A percentile compares a stretch with the other conserved stretches of the same genome.
Evolutionary conservation across 192 early-diverging fungal genomes (phyloP).

Genomic region (Coemansia biformis): DNA sequence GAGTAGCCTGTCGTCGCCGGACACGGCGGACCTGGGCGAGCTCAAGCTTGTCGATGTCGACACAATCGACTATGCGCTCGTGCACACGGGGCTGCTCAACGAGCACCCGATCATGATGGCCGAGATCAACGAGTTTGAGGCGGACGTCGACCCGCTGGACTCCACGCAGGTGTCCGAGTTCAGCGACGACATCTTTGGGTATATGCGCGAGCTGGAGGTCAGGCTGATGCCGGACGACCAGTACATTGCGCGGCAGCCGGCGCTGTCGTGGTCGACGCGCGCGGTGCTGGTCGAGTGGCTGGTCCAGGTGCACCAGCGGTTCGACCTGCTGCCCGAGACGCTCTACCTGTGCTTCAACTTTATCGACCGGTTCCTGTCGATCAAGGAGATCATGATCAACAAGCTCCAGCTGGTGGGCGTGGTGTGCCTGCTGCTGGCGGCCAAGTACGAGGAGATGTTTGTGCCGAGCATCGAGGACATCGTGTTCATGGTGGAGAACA

Average conservation of each 20-base stretch:
- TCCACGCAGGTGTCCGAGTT: conserved; percentile 54
- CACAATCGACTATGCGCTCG: conserved; percentile 40
- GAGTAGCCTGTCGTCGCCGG: not conserved
- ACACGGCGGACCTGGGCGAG: conserved; percentile 8
- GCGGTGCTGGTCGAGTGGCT: conserved; percentile 57
- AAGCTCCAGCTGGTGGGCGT: conserved; percentile 57
- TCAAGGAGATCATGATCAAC: conserved; percentile 37
- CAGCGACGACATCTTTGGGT: conserved; percentile 58
- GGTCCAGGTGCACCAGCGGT: conserved; percentile 53
- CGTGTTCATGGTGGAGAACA: conserved; percentile 46
- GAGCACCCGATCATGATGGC: conserved; percentile 30
- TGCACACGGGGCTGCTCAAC: conserved; percentile 30
- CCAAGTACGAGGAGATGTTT: conserved; percentile 58
- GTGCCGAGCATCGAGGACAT: conserved; percentile 54
- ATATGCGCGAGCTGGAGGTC: conserved; percentile 59
- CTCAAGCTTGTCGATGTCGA: conserved; percentile 38
- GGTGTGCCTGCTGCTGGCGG: conserved; percentile 51
- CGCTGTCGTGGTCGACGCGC: conserved; percentile 52
- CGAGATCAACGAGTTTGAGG: conserved; percentile 49
- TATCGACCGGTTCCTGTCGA: conserved; percentile 57
- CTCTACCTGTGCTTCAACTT: conserved; percentile 55
- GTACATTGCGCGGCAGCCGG: conserved; percentile 51
- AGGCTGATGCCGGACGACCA: conserved; percentile 48
- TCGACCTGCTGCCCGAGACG: conserved; percentile 58
- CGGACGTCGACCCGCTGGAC: conserved; percentile 51